Evolutionary conservation across 306 rosid genomes (phyloP).

Genomic region (Pyrus communis): DNA sequence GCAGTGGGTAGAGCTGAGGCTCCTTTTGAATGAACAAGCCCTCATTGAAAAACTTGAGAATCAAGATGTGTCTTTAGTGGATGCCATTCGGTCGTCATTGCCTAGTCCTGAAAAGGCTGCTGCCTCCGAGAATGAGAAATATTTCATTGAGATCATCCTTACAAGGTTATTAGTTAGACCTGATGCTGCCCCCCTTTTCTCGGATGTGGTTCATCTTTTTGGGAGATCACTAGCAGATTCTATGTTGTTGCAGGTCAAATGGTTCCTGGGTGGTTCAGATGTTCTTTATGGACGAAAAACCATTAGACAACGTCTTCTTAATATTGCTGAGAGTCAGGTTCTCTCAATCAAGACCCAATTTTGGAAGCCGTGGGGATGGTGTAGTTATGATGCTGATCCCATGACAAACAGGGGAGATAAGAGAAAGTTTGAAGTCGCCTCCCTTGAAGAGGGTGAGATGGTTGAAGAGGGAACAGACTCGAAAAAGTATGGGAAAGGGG

Average conservation of each 20-base stretch:
- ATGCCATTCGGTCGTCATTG: conserved; percentile 69
- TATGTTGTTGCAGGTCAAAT: conserved; percentile 85
- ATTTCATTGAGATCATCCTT: conserved; percentile 78
- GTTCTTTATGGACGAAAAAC: conserved; percentile 91
- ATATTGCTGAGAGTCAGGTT: conserved; percentile 58
- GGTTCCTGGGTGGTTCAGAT: conserved; percentile 82
- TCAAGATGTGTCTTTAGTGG: conserved; percentile 51
- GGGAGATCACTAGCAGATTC: conserved; percentile 92
- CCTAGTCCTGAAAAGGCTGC: conserved; percentile 64
- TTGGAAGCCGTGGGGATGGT: conserved; percentile 98
- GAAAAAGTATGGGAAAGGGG: conserved; percentile 41
- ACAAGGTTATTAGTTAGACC: conserved; percentile 92
- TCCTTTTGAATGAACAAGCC: conserved; percentile 89
- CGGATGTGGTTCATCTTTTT: conserved; percentile 90
- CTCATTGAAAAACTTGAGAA: conserved; percentile 62
- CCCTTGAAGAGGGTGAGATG: conserved; percentile 96
- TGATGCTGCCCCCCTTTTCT: conserved; percentile 92
- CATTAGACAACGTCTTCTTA: conserved; percentile 61
- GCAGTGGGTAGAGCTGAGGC: conserved; percentile 98
- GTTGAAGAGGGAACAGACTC: conserved; percentile 63
- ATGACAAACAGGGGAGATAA: conserved; percentile 38
- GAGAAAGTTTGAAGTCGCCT: conserved; percentile 53
- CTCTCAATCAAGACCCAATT: conserved; percentile 63
- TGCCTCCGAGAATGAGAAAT: conserved; percentile 88
- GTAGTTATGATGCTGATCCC: conserved; percentile 38